Evolutionary conservation across 2,329 filamentous ascomycete species (phyloP).

Genomic region (Claviceps maximensis): DNA sequence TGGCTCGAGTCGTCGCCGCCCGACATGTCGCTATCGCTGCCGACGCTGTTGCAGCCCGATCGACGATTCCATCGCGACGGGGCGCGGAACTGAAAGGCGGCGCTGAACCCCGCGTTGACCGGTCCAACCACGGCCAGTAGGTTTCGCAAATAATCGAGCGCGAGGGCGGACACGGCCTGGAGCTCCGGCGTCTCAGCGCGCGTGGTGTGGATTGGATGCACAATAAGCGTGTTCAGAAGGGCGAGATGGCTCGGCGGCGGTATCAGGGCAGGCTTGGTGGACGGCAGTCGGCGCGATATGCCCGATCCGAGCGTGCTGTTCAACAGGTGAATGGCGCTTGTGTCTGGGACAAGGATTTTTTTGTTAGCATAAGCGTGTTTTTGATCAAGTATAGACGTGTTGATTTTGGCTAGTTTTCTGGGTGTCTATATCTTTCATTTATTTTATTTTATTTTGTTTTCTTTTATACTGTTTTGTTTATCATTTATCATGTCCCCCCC

Average conservation of each 20-base stretch:
- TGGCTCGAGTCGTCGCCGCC: conserved; percentile 28
- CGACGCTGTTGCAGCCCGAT: conserved; percentile 23
- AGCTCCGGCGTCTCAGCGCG: conserved; percentile 50
- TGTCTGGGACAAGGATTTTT: conserved; percentile 11
- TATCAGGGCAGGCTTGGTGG: conserved; percentile 37
- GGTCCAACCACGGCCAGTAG: conserved; percentile 54
- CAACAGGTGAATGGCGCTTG: conserved; percentile 47
- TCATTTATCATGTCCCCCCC: no score
- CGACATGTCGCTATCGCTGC: conserved; percentile 29
- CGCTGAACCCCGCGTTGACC: conserved; percentile 52
- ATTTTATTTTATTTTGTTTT: neutral
- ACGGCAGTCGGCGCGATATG: conserved; percentile 16
- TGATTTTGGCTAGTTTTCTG: neutral
- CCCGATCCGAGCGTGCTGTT: conserved; percentile 48
- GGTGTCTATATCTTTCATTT: no score
- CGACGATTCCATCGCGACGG: conserved; percentile 17
- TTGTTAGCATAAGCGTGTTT: neutral
- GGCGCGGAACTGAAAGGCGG: conserved; percentile 55
- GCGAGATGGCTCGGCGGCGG: conserved; percentile 63
- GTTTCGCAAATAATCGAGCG: conserved; percentile 57
- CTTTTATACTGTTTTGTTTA: no score
- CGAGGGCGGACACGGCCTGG: conserved; percentile 48
- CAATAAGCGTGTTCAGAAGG: conserved; percentile 65
- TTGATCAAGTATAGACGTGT: no score
- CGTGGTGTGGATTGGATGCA: conserved; percentile 70